phyloP scores from a whole-genome alignment of 2,329 filamentous ascomycete species.

The Paracamarosporium sp. region DNA sequence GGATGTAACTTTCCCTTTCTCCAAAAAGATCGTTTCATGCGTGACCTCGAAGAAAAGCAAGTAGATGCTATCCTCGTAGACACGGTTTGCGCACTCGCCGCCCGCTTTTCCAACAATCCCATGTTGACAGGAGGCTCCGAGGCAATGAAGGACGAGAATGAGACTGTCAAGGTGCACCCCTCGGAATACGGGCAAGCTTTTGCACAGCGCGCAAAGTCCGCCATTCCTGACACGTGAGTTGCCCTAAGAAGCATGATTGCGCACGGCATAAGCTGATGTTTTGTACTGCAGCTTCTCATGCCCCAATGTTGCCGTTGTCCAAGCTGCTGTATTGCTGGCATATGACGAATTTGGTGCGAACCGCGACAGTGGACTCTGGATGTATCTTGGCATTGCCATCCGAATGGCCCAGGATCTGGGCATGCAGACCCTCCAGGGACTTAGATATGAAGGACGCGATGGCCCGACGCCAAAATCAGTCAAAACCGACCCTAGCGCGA shows the following conservation, averaged over 20 bases:
- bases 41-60: constrained; percentile 79
- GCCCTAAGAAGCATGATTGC: background rate
- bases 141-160: constrained; percentile 49
- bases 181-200: constrained; percentile 80
- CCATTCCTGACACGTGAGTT: constrained; percentile 71
- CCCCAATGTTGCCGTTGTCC: constrained; percentile 81
- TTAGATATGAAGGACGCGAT: constrained; percentile 63
- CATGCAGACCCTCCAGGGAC: constrained; percentile 79
- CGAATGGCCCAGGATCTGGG: constrained; percentile 82
- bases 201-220: constrained; percentile 81
- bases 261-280: background rate
- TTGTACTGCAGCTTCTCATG: constrained; percentile 67
- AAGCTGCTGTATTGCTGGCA: constrained; percentile 81
- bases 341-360: constrained; percentile 90
- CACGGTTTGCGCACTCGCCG: constrained; percentile 81
- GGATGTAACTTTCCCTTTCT: constrained; percentile 89
- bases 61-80: constrained; percentile 87
- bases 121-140: constrained; percentile 59
- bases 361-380: constrained; percentile 89
- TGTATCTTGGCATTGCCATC: constrained; percentile 89
- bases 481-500: constrained; percentile 44
- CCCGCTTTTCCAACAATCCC: constrained; percentile 74
- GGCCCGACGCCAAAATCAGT: constrained; percentile 64
- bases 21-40: constrained; percentile 73
- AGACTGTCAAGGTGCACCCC: constrained; percentile 37